Conservation (phyloP, 805 yeast species). For the Saccharomyces jurei region DNA sequence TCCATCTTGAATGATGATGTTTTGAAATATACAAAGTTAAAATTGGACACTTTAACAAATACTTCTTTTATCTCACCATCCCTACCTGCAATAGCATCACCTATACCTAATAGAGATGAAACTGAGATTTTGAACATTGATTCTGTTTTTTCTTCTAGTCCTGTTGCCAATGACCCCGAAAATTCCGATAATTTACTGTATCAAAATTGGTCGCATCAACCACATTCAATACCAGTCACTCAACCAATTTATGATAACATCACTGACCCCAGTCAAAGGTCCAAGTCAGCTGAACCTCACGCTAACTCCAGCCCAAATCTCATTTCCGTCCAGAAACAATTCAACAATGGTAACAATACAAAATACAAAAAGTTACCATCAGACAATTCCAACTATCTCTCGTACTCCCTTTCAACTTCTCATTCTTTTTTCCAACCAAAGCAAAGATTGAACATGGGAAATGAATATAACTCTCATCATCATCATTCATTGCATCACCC, state of each 20-base stretch:
- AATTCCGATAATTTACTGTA: constrained; percentile 4
- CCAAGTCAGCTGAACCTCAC: constrained; percentile 38
- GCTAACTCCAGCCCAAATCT: constrained; percentile 2
- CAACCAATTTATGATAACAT: constrained; percentile 23
- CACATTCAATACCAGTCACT: constrained; percentile 30
- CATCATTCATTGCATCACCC: neutral
- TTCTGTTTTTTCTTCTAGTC: constrained; percentile 12
- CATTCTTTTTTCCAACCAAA: neutral
- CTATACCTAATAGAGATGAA: constrained; percentile 18
- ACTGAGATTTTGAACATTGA: constrained; percentile 11
- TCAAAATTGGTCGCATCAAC: constrained; percentile 32
- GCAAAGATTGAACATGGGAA: neutral
- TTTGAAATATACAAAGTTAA: constrained; percentile 40
- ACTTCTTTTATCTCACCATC: constrained; percentile 15
- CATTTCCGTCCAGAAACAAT: neutral
- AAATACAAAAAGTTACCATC: neutral
- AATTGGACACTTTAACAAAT: constrained; percentile 33
- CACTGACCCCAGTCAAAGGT: constrained; percentile 33
- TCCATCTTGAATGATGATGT: constrained; percentile 45
- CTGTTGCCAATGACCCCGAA: constrained; percentile 1
- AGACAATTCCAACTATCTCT: neutral
- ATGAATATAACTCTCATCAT: neutral
- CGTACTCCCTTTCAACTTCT: neutral
- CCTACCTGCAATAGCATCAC: constrained; percentile 22
- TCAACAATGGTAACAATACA: neutral